A percentile compares a stretch with the other conserved stretches of the same genome.
Conservation (phyloP, 345 rosid species). For the Gossypium arboreum region DNA sequence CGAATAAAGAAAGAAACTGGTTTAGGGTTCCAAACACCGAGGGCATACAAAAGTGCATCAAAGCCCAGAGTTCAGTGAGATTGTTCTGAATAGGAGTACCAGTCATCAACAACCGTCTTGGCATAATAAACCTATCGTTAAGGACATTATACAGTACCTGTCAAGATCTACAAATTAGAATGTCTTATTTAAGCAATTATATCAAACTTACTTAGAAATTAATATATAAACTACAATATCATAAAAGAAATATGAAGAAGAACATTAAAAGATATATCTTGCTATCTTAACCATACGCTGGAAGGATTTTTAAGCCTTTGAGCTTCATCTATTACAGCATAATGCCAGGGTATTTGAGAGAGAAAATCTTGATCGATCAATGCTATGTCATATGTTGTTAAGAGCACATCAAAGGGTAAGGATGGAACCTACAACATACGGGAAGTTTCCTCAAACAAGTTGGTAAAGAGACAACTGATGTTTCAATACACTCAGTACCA, state of each 20-base stretch:
- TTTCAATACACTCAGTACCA: neutral
- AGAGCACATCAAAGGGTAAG: slow-evolving; percentile 67
- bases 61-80: slow-evolving; percentile 89
- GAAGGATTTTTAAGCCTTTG: slow-evolving; percentile 89
- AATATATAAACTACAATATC: slow-evolving; percentile 1
- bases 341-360: slow-evolving; percentile 82
- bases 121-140: slow-evolving; percentile 59
- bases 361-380: slow-evolving; percentile 77
- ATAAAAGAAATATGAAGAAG: neutral
- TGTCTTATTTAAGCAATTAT: neutral
- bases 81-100: slow-evolving; percentile 91
- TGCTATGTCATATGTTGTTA: slow-evolving; percentile 78
- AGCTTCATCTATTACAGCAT: slow-evolving; percentile 78
- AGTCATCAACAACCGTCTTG: slow-evolving; percentile 80
- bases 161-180: slow-evolving; percentile 18
- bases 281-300: slow-evolving; percentile 52
- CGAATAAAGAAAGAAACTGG: slow-evolving; percentile 65
- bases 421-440: slow-evolving; percentile 41
- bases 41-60: slow-evolving; percentile 94
- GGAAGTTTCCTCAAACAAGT: slow-evolving; percentile 4
- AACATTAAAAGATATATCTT: neutral
- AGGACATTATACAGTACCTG: slow-evolving; percentile 80
- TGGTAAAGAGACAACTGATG: neutral
- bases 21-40: slow-evolving; percentile 71
- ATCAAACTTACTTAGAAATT: slow-evolving; percentile 5